Conservation (phyloP, 2,329 filamentous ascomycete genomes). For the Colletotrichum liaoningense region DNA sequence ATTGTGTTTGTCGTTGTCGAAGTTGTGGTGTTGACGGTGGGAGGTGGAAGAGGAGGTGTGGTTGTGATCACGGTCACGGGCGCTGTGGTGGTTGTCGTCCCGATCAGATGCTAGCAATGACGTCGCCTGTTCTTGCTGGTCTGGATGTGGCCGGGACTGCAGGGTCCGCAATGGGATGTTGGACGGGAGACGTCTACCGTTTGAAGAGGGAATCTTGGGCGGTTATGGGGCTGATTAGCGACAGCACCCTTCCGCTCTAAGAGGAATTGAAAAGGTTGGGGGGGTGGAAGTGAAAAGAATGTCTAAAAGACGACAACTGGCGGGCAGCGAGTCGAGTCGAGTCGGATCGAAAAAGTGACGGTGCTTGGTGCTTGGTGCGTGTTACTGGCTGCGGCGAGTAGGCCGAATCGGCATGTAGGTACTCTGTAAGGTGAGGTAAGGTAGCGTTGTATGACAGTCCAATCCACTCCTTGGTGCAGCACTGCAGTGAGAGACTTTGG, state of each 20-base stretch:
- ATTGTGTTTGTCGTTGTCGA: slow-evolving; percentile 56
- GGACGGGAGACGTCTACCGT: slow-evolving; percentile 76
- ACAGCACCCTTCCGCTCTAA: slow-evolving; percentile 74
- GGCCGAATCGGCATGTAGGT: slow-evolving; percentile 12
- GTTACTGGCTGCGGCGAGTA: slow-evolving; percentile 3
- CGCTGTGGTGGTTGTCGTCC: slow-evolving; percentile 50
- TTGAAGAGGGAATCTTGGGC: slow-evolving; percentile 88
- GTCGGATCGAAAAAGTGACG: slow-evolving; percentile 9
- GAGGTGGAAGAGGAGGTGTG: slow-evolving; percentile 41
- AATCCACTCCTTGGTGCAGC: neutral
- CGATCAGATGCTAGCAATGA: slow-evolving; percentile 55
- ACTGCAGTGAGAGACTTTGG: neutral
- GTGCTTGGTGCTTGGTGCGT: neutral
- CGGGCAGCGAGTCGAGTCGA: slow-evolving; percentile 12
- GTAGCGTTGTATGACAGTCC: neutral
- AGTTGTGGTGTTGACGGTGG: slow-evolving; percentile 53
- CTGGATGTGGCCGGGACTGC: slow-evolving; percentile 50
- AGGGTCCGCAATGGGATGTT: slow-evolving; percentile 90
- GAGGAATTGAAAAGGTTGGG: slow-evolving; percentile 42
- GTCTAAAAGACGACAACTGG: slow-evolving; percentile 38
- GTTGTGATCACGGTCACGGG: slow-evolving; percentile 46
- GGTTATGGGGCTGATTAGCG: slow-evolving; percentile 79
- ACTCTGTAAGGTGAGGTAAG: neutral
- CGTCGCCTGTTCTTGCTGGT: slow-evolving; percentile 54
- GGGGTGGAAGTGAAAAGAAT: slow-evolving; percentile 45